Evolutionary conservation across 2,329 filamentous ascomycete genomes (phyloP), one percentile per base, ranked within the genome.

Genomic region (Aspergillus sp.): DNA sequence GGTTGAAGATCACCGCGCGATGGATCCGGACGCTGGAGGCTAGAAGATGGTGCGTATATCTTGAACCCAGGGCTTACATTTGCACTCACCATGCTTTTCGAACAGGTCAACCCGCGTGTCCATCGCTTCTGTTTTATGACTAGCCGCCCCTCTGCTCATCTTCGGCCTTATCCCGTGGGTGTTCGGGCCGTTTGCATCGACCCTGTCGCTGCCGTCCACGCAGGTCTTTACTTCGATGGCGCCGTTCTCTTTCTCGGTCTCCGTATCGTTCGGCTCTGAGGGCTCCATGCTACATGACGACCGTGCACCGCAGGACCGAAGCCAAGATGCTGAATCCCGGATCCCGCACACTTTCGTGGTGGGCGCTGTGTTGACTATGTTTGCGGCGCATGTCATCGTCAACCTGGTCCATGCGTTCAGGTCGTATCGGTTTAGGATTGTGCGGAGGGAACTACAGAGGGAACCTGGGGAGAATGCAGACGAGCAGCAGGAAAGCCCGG

Each of bases 11-110:
- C 30, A 85, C 83, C 39, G 83, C 80, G 31, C 64, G 64, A 25
- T 94, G 86, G 86, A 80, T 89, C 39, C 63, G 74, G 36, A 73
- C 80, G 50, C 78, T 85, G 60, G 78, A 86, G 52, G 68, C 68
- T 31, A 74, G 72, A 44, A 68, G 75, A 64, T 84, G 80, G 83
- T 88, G 67, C 72, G 81, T 48, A 30, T 11, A 13, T 20, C 11
- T 16, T 30, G 20, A 29, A 4, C 10, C 12, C 17, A 12, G n/a
- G n/a, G n/a, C n/a, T n/a, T n/a, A n/a, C n/a, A n/a, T n/a, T n/a
- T n/a, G n/a, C n/a, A n/a, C n/a, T n/a, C 22, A n/a, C n/a, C 22
- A 24, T 24, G n/a, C 8, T 8, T 3, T n/a, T n/a, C 19, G 22
- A 22, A 22, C 20, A 36, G 53, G 50, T 48, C 54, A 34, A 47